phyloP scores from a whole-genome alignment of 768 basidiomycete genomes.

The Dentipellis fragilis region DNA sequence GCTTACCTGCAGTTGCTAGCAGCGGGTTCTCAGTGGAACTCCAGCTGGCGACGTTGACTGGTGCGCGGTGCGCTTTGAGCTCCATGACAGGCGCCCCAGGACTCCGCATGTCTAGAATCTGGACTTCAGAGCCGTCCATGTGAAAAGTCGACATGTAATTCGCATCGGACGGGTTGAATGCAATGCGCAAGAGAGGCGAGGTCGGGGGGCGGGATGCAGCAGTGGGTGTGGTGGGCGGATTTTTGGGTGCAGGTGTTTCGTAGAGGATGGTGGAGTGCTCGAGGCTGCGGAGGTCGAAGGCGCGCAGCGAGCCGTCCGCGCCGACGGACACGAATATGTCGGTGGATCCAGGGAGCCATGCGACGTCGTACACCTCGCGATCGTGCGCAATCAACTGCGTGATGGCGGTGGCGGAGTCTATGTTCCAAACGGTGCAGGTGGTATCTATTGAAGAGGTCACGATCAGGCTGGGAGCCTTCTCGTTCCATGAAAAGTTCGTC shows the following conservation, averaged over 20 bases:
- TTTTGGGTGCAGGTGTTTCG: conserved; percentile 80
- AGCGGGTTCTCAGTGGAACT: conserved; percentile 75
- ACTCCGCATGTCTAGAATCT: conserved; percentile 94
- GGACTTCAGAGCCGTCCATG: conserved; percentile 80
- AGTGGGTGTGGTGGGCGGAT: conserved; percentile 50
- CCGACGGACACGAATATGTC: conserved; percentile 98
- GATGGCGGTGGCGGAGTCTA: conserved; percentile 85
- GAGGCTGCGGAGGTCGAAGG: conserved; percentile 91
- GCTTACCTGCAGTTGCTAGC: conserved; percentile 77
- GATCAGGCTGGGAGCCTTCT: conserved; percentile 79
- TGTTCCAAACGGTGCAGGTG: conserved; percentile 98
- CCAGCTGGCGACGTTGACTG: conserved; percentile 88
- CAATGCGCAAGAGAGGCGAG: conserved; percentile 75
- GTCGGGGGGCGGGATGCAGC: conserved; percentile 60
- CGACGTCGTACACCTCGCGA: conserved; percentile 92
- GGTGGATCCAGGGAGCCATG: conserved; percentile 94
- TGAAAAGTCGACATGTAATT: conserved; percentile 98
- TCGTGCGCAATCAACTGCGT: conserved; percentile 98
- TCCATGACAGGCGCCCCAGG: conserved; percentile 95
- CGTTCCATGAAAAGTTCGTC: conserved; percentile 97
- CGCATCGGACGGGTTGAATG: conserved; percentile 84
- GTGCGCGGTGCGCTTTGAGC: conserved; percentile 69
- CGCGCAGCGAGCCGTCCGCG: conserved; percentile 91
- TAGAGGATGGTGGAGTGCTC: conserved; percentile 99
- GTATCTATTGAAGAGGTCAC: conserved; percentile 99